These are phyloP conservation scores for Auricularia sp. DNA, from an alignment of 768 basidiomycete genomes.

Conservation along the genomic window DNA sequence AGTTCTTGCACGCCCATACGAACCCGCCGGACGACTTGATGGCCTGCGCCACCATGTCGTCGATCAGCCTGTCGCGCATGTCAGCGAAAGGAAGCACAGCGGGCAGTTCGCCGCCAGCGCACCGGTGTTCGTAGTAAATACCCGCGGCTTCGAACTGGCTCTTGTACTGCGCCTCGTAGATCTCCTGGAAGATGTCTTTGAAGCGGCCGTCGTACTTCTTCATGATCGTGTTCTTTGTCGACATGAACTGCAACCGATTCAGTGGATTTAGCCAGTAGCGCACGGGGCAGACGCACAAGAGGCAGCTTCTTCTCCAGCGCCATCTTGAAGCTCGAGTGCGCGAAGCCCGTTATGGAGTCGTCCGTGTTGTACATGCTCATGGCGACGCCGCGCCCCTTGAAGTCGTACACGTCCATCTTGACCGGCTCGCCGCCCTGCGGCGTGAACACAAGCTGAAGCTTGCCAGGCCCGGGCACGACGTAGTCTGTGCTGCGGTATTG, in stretches of 20 bases:
- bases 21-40: constrained; percentile 95
- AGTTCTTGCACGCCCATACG: constrained; percentile 62
- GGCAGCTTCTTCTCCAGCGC: constrained; percentile 45
- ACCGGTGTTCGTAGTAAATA: constrained; percentile 88
- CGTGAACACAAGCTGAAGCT: constrained; percentile 84
- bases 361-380: constrained; percentile 99
- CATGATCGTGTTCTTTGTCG: constrained; percentile 94
- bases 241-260: constrained; percentile 60
- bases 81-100: background rate
- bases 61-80: constrained; percentile 43
- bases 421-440: constrained; percentile 63
- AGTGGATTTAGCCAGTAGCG: background rate
- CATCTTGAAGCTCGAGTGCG: constrained; percentile 98
- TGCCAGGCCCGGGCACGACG: constrained; percentile 83
- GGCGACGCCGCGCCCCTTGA: constrained; percentile 85
- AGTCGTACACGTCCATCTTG: constrained; percentile 80
- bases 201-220: constrained; percentile 98
- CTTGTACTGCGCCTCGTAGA: constrained; percentile 81
- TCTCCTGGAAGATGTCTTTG: constrained; percentile 98
- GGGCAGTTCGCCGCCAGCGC: constrained; percentile 1
- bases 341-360: constrained; percentile 85
- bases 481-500: constrained; percentile 93
- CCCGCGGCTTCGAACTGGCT: constrained; percentile 53
- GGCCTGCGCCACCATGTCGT: constrained; percentile 97
- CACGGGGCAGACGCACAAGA: constrained; percentile 9